Conservation (phyloP, 129 eudicot species). For the Apium graveolens region DNA sequence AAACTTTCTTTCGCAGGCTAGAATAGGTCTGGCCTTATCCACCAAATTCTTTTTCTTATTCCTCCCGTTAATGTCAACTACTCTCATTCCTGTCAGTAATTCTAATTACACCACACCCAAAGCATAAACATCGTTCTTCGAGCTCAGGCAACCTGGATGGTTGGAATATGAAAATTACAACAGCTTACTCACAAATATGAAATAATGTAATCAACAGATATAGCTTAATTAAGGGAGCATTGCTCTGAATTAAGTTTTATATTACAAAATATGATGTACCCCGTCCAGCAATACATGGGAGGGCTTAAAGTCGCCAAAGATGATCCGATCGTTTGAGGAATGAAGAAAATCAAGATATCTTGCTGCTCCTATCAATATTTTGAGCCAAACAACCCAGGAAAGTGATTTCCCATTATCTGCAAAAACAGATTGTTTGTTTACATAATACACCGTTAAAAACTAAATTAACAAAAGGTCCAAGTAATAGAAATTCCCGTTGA, state of each 20-base stretch:
- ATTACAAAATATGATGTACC: background rate
- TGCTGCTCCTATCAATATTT: constrained; percentile 12
- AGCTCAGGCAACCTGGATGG: constrained; percentile 10
- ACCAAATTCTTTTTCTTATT: background rate
- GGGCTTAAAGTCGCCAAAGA: constrained; percentile 14
- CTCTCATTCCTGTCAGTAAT: constrained; percentile 18
- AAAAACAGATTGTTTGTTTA: background rate
- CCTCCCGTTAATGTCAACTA: background rate
- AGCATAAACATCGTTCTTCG: constrained; percentile 21
- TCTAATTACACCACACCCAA: constrained; percentile 21
- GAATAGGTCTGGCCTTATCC: constrained; percentile 6
- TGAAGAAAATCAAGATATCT: constrained; percentile 10
- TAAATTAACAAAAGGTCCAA: background rate
- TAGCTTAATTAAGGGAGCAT: background rate
- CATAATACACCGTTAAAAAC: background rate
- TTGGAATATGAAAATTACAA: background rate
- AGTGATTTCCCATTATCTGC: constrained; percentile 12
- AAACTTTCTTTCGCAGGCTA: constrained; percentile 2
- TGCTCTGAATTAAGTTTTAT: background rate
- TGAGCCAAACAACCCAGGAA: constrained; percentile 12
- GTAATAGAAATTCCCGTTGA: background rate
- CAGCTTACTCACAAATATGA: background rate
- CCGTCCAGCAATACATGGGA: constrained; percentile 19
- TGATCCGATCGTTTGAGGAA: constrained; percentile 2
- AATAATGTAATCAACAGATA: too few relatives aligned